Conservation (phyloP, 257 asterid genomes). For the Solanum phureja region DNA sequence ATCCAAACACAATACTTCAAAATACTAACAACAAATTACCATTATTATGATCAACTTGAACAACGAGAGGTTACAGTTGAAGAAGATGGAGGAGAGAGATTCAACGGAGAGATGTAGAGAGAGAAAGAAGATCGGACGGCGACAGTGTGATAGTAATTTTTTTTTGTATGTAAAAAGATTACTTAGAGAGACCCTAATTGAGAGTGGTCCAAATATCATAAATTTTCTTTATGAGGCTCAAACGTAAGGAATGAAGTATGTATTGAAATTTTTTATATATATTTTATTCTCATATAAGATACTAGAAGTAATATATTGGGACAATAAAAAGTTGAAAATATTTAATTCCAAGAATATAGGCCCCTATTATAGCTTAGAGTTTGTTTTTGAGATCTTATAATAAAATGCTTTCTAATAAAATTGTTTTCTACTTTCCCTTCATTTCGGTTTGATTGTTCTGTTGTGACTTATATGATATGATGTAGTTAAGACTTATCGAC, state of each 20-base stretch:
- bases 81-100: neutral
- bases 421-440: too few species aligned
- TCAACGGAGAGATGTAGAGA: neutral
- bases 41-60: neutral
- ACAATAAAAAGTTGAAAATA: neutral
- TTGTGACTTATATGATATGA: too few species aligned
- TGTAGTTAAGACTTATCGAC: too few species aligned
- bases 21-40: neutral
- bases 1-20: neutral
- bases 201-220: neutral
- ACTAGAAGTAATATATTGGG: neutral
- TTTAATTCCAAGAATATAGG: neutral
- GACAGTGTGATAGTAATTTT: neutral
- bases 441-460: too few species aligned
- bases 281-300: neutral
- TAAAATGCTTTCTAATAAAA: neutral
- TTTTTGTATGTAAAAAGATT: neutral
- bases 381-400: neutral
- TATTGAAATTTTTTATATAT: neutral
- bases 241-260: neutral
- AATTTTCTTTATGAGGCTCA: neutral
- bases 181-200: neutral
- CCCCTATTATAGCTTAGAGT: neutral
- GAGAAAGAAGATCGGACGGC: slow-evolving; percentile 4
- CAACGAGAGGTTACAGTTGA: neutral